Evolutionary conservation across 192 early-diverging fungal species (phyloP), one percentile per base, ranked within the genome.

Genomic region (Jimgerdemannia flammicorona): DNA sequence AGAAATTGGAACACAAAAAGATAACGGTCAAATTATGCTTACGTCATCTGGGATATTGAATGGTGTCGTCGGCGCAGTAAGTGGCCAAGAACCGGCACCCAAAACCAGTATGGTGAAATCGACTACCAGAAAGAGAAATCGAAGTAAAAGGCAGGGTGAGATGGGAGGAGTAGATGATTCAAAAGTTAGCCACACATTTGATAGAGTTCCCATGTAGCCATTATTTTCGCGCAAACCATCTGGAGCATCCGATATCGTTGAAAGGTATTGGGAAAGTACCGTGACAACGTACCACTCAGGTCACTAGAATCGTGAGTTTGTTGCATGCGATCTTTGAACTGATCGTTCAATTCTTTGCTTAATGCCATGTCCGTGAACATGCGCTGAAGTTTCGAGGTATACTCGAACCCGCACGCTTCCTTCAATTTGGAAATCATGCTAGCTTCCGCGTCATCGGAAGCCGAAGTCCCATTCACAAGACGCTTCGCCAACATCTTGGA

Each of bases 301-400:
- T 75, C 74, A 43, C 75, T 73, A 18, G 43, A 44, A 44, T 83
- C 74, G 54, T 83, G 81, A 29, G 83, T 81, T 19, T 78, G 79
- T 3, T 84, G 76, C 71, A 83, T 74, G 4, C 79, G 71, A 8
- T 93, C 91, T 81, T 87, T 93, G 85, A 98, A 98, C 67, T 87
- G 85, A 49, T 92, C 90, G 49, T 96, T 93, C 76, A 98, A 83
- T 54, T 97, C 96, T 78, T 93, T 95, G 80, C 96, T 96, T 18
- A 98, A 77, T 19, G 88, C 88, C 78, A 99, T 94, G 77, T 99
- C 98, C 20, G 88, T 91, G 78, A 99, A 98, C 98, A 99, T 98
- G 68, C 94, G 91, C 83, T 95, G 91, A 70, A 99, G 87, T 78
- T 97, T 97, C 71, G 87, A 90, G 0, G 96, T 99, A 80, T 97